Base-by-base conservation (phyloP, 768 basidiomycete genomes). In the Amylocystis lapponica region DNA sequence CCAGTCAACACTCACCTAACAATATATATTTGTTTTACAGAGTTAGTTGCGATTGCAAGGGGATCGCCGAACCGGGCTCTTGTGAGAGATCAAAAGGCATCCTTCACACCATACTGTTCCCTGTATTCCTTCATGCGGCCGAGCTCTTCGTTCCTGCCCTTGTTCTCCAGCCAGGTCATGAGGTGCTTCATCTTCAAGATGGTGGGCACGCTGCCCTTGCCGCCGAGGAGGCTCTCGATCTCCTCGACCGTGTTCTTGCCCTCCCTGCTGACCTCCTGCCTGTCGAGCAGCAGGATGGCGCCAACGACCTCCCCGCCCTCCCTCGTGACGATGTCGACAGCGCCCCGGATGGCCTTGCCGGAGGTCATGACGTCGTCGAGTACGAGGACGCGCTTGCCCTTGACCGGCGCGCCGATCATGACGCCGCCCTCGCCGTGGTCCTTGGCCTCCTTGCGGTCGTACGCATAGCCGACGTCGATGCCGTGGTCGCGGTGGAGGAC, bases 331-430 rank as follows among this genome's bases (percentile, higher is more conserved):
- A 81, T 78, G 35, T 81, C 79, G 38, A 95, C 84, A 2, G 93
- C 86, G 26, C 80, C 76, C 8, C 93, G 77, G 23, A 93, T 82
- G 4, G 95, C 95, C 19, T 85, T 95, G 12, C 88, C 88, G 10
- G 84, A 78, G 2, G 96, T 98, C 74, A 97, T 90, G 40, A 99
- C 96, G 53, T 99, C 95, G 70, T 99, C 95, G 26, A 98, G 71
- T 34, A 98, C 77, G 39, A 98, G 77, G 2, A 98, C 88, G 38
- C 74, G 71, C 60, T 86, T 83, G 19, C 86, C 90, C 41, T 75
- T 68, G n/a, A 96, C 74, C 3, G 85, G 67, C 3, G 85, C 82
- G 17, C 95, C 96, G 48, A 99, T 92, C 59, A 95, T 76, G 38
- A 74, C 72, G 0, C 95, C 95, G 4, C 96, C 95, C 62, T 99